Evolutionary conservation across 176 grass and related monocot genomes (phyloP).

Genomic region (Puccinellia tenuiflora): DNA sequence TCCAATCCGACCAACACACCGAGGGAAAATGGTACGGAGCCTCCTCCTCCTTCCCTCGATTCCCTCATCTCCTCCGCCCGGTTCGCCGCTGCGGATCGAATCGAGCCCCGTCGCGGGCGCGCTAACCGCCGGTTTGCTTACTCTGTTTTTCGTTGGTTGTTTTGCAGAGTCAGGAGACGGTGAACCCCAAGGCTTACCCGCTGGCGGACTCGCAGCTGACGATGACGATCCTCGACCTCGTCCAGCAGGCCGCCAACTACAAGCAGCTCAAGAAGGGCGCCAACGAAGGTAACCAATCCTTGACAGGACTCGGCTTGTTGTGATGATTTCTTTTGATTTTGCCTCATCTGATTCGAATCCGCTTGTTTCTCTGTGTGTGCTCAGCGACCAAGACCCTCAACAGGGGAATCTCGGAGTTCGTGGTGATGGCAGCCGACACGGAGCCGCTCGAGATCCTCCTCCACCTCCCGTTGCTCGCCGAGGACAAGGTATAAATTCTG

Average conservation of each 20-base stretch:
- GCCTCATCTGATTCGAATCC: background rate
- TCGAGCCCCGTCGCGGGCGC: background rate
- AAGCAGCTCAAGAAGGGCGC: slow-evolving; percentile 94
- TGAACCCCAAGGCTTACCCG: slow-evolving; percentile 88
- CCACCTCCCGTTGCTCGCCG: slow-evolving; percentile 71
- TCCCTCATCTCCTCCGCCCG: background rate
- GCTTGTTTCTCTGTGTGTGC: background rate
- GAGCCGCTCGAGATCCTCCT: slow-evolving; percentile 88
- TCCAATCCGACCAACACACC: background rate
- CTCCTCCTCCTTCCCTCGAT: background rate
- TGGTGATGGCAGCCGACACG: slow-evolving; percentile 84
- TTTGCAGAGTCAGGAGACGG: slow-evolving; percentile 61
- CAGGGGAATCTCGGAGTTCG: slow-evolving; percentile 82
- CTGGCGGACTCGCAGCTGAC: slow-evolving; percentile 77
- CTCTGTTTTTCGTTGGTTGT: background rate
- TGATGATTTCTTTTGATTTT: background rate
- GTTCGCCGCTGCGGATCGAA: background rate
- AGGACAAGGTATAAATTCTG: slow-evolving; percentile 53
- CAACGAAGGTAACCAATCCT: slow-evolving; percentile 59
- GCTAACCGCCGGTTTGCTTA: background rate
- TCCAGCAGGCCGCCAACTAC: slow-evolving; percentile 82
- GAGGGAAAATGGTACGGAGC: slow-evolving; percentile 12
- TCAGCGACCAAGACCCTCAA: slow-evolving; percentile 81
- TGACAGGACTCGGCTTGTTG: background rate
- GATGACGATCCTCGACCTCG: slow-evolving; percentile 57